Conservation (phyloP, 306 rosid species). For the Acacia confusa region DNA sequence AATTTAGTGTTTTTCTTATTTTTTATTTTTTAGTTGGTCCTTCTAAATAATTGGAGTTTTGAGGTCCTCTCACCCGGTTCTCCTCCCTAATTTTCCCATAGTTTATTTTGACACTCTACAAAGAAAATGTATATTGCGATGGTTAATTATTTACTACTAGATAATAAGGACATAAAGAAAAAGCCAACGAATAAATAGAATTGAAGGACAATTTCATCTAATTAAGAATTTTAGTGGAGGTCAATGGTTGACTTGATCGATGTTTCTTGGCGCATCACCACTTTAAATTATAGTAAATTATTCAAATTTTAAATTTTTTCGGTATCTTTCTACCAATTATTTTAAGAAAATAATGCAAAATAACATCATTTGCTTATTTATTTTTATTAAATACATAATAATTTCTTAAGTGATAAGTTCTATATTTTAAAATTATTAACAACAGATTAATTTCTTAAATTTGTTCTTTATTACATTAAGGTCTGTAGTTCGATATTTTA, state of each 20-base stretch:
- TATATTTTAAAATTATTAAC: too few species aligned
- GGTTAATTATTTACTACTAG: background rate
- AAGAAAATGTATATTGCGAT: background rate
- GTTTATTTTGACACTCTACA: background rate
- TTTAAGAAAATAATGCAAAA: too few species aligned
- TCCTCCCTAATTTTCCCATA: background rate
- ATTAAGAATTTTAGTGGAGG: background rate
- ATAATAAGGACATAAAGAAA: background rate
- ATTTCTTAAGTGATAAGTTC: background rate
- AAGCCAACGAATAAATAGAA: background rate
- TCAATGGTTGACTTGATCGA: background rate
- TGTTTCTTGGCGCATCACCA: background rate
- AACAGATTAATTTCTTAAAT: too few species aligned
- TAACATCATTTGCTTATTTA: too few species aligned
- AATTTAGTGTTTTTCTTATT: too few species aligned
- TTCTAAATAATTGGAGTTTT: too few species aligned
- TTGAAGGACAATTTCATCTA: background rate
- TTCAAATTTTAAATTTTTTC: background rate
- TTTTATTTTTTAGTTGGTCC: too few species aligned
- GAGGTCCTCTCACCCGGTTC: too few species aligned
- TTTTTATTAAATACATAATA: too few species aligned
- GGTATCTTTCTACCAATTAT: background rate
- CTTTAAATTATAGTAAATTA: background rate
- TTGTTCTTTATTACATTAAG: background rate
- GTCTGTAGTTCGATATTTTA: too few species aligned